Conservation (phyloP, 2,329 filamentous ascomycete genomes). For the Phialophora expanda region DNA sequence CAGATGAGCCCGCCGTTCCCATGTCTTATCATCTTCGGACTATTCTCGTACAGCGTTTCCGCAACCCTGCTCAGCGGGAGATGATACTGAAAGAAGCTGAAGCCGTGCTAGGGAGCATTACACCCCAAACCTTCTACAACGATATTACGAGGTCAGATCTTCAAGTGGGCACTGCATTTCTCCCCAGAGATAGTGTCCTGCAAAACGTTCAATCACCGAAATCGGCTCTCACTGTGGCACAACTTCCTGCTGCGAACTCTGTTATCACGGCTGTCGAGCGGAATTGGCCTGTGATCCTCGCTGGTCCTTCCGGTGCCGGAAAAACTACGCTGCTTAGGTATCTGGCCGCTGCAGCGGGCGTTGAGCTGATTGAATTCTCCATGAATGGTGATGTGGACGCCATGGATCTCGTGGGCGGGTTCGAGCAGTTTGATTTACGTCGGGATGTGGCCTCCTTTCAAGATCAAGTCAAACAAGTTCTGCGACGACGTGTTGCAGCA, state of each 20-base stretch:
- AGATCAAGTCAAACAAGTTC: constrained; percentile 57
- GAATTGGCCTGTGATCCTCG: constrained; percentile 85
- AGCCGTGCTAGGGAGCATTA: background rate
- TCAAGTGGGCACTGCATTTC: constrained; percentile 78
- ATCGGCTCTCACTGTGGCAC: constrained; percentile 46
- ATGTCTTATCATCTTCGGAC: constrained; percentile 78
- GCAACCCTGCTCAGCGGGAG: constrained; percentile 69
- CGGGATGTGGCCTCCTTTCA: constrained; percentile 71
- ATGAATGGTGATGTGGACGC: constrained; percentile 96
- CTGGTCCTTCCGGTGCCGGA: constrained; percentile 81
- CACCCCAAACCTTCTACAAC: constrained; percentile 66
- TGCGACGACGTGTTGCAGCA: constrained; percentile 50
- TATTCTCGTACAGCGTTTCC: constrained; percentile 86
- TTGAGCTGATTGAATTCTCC: constrained; percentile 77
- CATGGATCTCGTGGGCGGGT: constrained; percentile 95
- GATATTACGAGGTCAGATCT: constrained; percentile 68
- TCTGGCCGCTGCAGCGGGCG: constrained; percentile 78
- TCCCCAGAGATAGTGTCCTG: constrained; percentile 62
- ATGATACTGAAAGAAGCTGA: constrained; percentile 63
- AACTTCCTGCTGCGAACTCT: constrained; percentile 77
- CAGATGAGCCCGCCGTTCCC: constrained; percentile 61
- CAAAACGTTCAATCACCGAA: constrained; percentile 44
- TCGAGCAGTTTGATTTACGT: constrained; percentile 87
- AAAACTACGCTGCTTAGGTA: constrained; percentile 82
- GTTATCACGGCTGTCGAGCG: constrained; percentile 85